Evolutionary conservation across 805 yeast species (phyloP), one percentile per base, ranked within the genome.

Genomic region (Saccharomycopsis sp.): DNA sequence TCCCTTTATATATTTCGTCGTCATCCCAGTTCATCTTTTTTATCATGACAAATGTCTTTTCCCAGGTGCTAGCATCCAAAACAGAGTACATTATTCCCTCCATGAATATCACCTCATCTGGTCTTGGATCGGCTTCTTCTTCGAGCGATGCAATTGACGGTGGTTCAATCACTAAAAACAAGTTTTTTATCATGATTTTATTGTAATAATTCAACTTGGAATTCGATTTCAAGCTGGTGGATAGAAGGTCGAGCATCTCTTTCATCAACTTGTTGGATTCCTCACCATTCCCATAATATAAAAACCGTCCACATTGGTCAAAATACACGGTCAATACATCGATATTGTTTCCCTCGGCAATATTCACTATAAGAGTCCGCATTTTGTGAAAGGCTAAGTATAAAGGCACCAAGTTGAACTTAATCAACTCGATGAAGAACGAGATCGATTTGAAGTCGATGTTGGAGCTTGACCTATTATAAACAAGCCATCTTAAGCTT

Each of bases 321-420:
- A 89, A 85, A 50, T 89, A 72, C n/a, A 85, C 77, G 8, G 83
- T 76, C 58, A 91, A 71, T 5, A 85, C 79, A 64, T 87, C 96
- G 59, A 88, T 78, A 67, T 86, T 88, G 7, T 83, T 77, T 0
- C 78, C 74, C 3, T 78, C 74, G 19, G 78, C 66, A 41, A 82
- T 65, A 56, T 79, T 78, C 57, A 82, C 65, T 1, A 87, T 79
- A 63, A 89, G 72, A 1, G 78, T 72, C 64, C 89, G 76, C 53
- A 91, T 77, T 67, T 86, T 87, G 69, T 90, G 92, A 67, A 89
- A 86, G 12, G 85, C 75, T 59, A 85, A 76, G 69, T 83, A 85
- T n/a, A 77, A 73, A 0, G 96, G 93, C 15, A 90, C 75, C 61
- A 90, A 69, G 64, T 80, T 82, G 68, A 91, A 91, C 67, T 88